Conservation (phyloP, 148 eudicot genomes). For the Spergularia marina region DNA sequence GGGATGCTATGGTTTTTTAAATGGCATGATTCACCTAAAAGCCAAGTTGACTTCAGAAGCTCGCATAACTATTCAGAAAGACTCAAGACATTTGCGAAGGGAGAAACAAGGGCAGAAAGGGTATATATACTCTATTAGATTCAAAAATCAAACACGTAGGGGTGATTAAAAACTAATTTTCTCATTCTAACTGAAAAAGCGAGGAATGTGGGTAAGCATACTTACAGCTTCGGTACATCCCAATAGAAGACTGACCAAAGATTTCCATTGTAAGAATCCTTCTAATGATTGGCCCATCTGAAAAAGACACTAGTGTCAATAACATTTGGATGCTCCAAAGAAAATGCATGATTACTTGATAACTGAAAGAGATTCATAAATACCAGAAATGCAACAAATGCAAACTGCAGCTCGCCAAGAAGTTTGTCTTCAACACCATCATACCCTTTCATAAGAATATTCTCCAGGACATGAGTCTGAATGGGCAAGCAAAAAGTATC, state of each 20-base stretch:
- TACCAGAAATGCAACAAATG: slow-evolving; percentile 89
- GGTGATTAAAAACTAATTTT: no score
- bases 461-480: slow-evolving; percentile 74
- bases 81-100: no score
- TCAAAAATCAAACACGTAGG: not conserved
- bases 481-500: not conserved
- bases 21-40: no score
- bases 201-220: slow-evolving; percentile 17
- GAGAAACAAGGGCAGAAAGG: not conserved
- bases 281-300: slow-evolving; percentile 99
- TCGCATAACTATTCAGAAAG: no score
- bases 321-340: not conserved
- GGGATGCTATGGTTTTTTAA: no score
- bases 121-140: not conserved
- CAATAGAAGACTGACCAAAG: slow-evolving; percentile 72
- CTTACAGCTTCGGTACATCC: slow-evolving; percentile 95
- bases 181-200: no score
- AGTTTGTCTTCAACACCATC: slow-evolving; percentile 75
- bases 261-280: slow-evolving; percentile 93
- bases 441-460: slow-evolving; percentile 59
- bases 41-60: no score
- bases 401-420: slow-evolving; percentile 89
- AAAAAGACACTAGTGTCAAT: slow-evolving; percentile 16
- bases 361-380: slow-evolving; percentile 7
- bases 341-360: slow-evolving; percentile 3